Percentiles rank a stretch among this genome's conserved stretches.
Conservation (phyloP, 352 stramenopile species). For the Globisporangium barbulae region DNA sequence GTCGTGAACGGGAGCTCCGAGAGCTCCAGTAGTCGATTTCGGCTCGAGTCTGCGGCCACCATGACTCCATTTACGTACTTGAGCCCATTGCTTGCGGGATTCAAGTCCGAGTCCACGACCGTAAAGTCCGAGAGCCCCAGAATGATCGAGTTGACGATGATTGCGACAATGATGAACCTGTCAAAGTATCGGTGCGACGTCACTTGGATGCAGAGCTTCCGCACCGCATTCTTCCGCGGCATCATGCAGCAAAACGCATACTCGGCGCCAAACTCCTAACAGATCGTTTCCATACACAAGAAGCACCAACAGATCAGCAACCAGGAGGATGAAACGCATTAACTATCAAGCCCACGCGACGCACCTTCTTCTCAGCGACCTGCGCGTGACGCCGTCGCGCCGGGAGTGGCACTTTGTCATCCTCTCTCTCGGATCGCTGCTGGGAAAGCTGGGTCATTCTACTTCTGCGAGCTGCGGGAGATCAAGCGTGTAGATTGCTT, state of each 20-base stretch:
- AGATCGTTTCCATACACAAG: background rate
- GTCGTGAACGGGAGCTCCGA: slow-evolving; percentile 83
- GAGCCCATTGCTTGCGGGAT: slow-evolving; percentile 50
- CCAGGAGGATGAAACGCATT: no score
- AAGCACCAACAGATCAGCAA: background rate
- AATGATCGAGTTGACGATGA: slow-evolving; percentile 86
- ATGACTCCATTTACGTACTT: slow-evolving; percentile 34
- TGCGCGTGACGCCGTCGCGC: slow-evolving; percentile 10
- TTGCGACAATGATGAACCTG: slow-evolving; percentile 80
- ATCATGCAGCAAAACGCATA: slow-evolving; percentile 41
- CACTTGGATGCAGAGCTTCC: slow-evolving; percentile 44
- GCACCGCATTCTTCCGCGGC: slow-evolving; percentile 42
- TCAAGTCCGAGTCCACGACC: slow-evolving; percentile 59
- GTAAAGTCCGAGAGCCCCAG: slow-evolving; percentile 84
- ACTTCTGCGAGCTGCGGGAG: background rate
- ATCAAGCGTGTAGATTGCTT: background rate
- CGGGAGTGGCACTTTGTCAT: slow-evolving; percentile 4
- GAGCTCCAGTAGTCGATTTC: slow-evolving; percentile 61
- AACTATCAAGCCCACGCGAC: background rate
- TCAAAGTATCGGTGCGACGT: slow-evolving; percentile 73
- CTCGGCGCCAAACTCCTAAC: slow-evolving; percentile 44
- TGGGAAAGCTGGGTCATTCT: slow-evolving; percentile 10
- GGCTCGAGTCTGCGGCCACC: slow-evolving; percentile 35
- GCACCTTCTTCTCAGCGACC: slow-evolving; percentile 16
- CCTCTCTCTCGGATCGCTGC: slow-evolving; percentile 9